Evolutionary conservation across 352 stramenopile species (phyloP), one percentile per base, ranked within the genome.

Genomic region (Phytophthora fragariaefolia): DNA sequence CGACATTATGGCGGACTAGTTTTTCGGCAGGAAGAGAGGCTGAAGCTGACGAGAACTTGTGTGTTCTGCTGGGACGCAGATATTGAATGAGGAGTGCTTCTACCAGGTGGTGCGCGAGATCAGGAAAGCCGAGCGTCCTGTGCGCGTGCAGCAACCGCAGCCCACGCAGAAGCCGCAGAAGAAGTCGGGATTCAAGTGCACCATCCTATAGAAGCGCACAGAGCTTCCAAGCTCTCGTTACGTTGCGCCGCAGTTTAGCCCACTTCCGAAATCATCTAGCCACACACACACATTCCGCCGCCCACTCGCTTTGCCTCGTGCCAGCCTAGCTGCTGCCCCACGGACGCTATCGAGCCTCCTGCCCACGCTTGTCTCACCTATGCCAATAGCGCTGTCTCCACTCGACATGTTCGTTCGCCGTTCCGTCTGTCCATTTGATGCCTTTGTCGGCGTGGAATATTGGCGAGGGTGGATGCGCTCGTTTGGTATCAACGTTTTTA

Each of bases 41-140:
- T 40, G 20, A 22, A 15, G 45, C 60, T 71, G 24, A 68, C 50
- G 17, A 20, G n/a, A 42, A 32, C 6, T 6, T 52, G 34, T 34
- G 24, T 17, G 32, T 12, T 23, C 9, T 47, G 18, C 13, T 71
- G 43, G 6, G 67, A 24, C 61, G 9, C 26, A 92, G 82, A 92
- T 94, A 90, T 85, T 89, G 52, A 96, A 96, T 65, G 88, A 96
- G 66, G 88, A 96, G 62, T 96, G 88, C 61, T 96, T 96, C 70
- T 96, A 93, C 78, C 78, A 96, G 56, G 88, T 96, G 53, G 86
- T 96, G 51, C 88, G 88, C 38, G 88, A 92, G 68, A 96, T 96
- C 69, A 83, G 88, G 57, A 91, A 89, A 76, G 74, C 81, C 2
- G 88, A 96, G 67, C 81, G 81, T 30, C 84, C 88, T 20, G 73